Evolutionary conservation across 805 yeast genomes (phyloP).

Genomic region (Spathaspora hagerdaliae): DNA sequence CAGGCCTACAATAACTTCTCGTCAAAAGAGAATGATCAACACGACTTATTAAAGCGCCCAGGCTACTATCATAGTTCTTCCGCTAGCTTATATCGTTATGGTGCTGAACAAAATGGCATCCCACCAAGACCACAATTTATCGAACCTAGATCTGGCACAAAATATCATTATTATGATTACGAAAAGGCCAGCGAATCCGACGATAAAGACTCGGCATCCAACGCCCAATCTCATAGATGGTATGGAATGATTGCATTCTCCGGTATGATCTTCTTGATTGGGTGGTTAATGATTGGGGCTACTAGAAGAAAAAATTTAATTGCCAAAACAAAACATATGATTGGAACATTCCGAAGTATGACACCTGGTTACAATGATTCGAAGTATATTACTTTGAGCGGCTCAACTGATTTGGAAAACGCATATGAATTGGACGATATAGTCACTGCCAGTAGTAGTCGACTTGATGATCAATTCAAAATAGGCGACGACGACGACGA

Average conservation of each 20-base stretch:
- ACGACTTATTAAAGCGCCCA: conserved; percentile 18
- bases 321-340: conserved; percentile 1
- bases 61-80: conserved; percentile 51
- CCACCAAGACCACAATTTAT: conserved; percentile 40
- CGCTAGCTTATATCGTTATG: conserved; percentile 44
- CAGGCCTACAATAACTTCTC: conserved; percentile 37
- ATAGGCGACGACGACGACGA: conserved; percentile 18
- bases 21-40: neutral
- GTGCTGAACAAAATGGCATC: conserved; percentile 48
- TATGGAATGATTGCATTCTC: conserved; percentile 32
- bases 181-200: conserved; percentile 24
- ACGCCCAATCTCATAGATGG: conserved; percentile 42
- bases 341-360: neutral
- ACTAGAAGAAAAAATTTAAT: conserved; percentile 13
- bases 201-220: conserved; percentile 35
- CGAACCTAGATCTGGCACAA: conserved; percentile 11
- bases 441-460: neutral
- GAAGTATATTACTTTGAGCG: conserved; percentile 2
- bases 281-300: conserved; percentile 32
- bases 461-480: conserved; percentile 9
- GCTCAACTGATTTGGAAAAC: conserved; percentile 1
- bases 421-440: conserved; percentile 9
- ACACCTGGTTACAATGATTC: conserved; percentile 7
- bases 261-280: conserved; percentile 19
- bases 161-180: conserved; percentile 25